phyloP scores from a whole-genome alignment of 176 grass and related monocot genomes.

The Thinopyrum elongatum region DNA sequence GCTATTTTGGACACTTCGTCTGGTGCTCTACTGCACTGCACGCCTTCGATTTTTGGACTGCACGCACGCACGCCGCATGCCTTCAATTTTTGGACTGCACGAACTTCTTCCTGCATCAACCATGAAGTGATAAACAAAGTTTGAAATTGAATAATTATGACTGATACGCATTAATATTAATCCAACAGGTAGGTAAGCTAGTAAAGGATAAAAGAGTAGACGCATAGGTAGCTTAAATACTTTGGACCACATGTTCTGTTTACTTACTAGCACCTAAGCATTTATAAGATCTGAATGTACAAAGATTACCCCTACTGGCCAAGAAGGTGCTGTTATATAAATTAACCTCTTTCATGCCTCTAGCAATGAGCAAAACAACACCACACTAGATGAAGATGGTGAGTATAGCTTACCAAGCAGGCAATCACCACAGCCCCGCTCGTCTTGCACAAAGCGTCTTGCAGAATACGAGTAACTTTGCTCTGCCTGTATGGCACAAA shows the following conservation, averaged over 20 bases:
- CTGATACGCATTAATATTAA: background rate
- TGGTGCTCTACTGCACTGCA: too few species aligned
- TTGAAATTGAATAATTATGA: background rate
- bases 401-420: constrained; percentile 50
- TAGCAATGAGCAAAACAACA: background rate
- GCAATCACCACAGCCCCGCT: constrained; percentile 33
- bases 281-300: background rate
- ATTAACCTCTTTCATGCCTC: background rate
- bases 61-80: too few species aligned
- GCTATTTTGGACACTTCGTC: too few species aligned
- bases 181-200: background rate
- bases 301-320: background rate
- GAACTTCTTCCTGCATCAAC: constrained; percentile 36
- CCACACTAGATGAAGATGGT: background rate
- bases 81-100: too few species aligned
- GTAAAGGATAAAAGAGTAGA: background rate
- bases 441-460: constrained; percentile 54
- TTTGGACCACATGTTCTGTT: background rate
- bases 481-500: too few species aligned
- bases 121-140: background rate
- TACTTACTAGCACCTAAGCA: background rate
- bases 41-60: too few species aligned
- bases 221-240: background rate
- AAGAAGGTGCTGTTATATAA: background rate
- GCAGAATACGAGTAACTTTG: too few species aligned